A percentile compares a stretch with the other conserved stretches of the same genome.
phyloP scores from a whole-genome alignment of 2,329 filamentous ascomycete genomes.

The Penicillium griseofulvum region DNA sequence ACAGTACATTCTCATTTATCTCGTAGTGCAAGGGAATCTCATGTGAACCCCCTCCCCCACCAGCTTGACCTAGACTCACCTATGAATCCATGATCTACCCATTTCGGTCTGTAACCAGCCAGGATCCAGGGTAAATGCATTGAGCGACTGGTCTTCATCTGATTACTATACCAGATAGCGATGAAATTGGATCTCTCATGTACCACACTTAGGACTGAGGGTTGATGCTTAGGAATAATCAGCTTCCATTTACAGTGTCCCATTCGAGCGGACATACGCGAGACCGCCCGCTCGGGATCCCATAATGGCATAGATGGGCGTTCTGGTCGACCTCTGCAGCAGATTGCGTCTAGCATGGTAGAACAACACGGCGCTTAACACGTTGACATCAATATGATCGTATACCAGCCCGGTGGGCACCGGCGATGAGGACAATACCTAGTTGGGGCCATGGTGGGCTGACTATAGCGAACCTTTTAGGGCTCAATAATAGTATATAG shows the following conservation, averaged over 20 bases:
- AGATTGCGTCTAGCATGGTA: conserved; percentile 35
- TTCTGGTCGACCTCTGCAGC: conserved; percentile 23
- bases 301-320: neutral
- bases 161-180: neutral
- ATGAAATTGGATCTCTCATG: neutral
- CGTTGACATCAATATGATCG: conserved; percentile 27
- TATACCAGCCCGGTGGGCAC: conserved; percentile 26
- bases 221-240: neutral
- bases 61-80: neutral
- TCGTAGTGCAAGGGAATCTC: neutral
- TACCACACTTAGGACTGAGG: neutral
- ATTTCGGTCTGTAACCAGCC: neutral
- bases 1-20: neutral
- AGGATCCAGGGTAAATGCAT: neutral
- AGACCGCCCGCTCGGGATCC: neutral
- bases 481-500: neutral
- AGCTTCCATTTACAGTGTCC: neutral
- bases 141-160: neutral
- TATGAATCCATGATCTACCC: neutral
- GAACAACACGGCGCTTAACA: conserved; percentile 29
- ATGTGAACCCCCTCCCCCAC: neutral
- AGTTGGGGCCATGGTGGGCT: conserved; percentile 5
- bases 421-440: conserved; percentile 15
- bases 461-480: too few species aligned
- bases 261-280: neutral